Percentiles rank a stretch among this genome's conserved stretches.
Evolutionary conservation across 2,329 filamentous ascomycete species (phyloP).

Genomic region (Cadophora sp.): DNA sequence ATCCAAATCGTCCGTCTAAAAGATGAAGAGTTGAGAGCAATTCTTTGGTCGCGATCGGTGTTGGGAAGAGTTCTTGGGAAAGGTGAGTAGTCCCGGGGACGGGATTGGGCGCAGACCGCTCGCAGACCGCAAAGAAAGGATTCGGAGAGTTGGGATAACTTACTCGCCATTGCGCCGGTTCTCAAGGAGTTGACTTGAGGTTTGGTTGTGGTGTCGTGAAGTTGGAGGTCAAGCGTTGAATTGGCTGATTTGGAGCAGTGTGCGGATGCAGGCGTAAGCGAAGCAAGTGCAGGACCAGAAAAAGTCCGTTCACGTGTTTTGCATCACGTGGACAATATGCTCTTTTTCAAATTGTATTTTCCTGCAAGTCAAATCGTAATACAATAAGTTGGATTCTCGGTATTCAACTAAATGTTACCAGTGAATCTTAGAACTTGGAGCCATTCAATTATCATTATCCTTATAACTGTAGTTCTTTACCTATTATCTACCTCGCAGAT

Average conservation of each 20-base stretch:
- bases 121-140: not conserved
- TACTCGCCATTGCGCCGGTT: conserved; percentile 72
- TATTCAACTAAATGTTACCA: too few relatives aligned
- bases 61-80: not conserved
- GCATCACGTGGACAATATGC: not conserved
- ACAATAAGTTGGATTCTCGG: too few relatives aligned
- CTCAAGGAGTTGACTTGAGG: conserved; percentile 27
- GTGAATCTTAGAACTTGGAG: too few relatives aligned
- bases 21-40: too few relatives aligned
- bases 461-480: too few relatives aligned
- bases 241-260: conserved; percentile 14
- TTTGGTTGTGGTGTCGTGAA: conserved; percentile 24
- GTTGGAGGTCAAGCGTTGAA: not conserved
- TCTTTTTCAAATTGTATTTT: too few relatives aligned
- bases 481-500: too few relatives aligned
- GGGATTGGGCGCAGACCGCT: not conserved
- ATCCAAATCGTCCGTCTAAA: too few relatives aligned
- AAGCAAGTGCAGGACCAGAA: not conserved
- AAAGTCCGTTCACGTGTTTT: conserved; percentile 3
- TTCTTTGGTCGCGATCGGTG: not conserved
- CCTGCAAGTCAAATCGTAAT: too few relatives aligned
- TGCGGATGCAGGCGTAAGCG: conserved; percentile 20
- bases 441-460: too few relatives aligned
- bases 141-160: conserved; percentile 46
- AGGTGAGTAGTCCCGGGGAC: not conserved